Conservation (phyloP, 768 basidiomycete species). For the Galerina sulciceps region DNA sequence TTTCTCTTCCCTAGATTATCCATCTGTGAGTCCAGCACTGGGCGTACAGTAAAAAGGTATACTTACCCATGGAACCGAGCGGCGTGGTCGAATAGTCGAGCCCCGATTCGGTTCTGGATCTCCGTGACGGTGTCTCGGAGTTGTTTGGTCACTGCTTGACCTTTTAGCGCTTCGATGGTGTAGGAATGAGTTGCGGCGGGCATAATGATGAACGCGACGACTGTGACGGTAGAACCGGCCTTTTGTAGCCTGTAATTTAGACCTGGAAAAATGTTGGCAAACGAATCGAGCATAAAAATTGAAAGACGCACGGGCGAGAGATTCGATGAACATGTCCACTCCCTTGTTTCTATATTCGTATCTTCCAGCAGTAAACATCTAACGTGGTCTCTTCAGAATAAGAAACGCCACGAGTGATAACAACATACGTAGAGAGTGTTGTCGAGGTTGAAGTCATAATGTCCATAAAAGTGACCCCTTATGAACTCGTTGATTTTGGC, state of each 20-base stretch:
- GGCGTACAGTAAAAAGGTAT: background rate
- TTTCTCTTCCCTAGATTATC: slow-evolving; percentile 62
- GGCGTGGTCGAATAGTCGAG: slow-evolving; percentile 91
- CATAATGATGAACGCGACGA: slow-evolving; percentile 99
- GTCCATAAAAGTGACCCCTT: slow-evolving; percentile 97
- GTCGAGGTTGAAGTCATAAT: slow-evolving; percentile 95
- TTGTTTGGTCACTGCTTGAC: slow-evolving; percentile 96
- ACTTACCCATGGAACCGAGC: slow-evolving; percentile 88
- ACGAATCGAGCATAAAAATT: background rate
- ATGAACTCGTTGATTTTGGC: slow-evolving; percentile 99
- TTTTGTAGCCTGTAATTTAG: slow-evolving; percentile 59
- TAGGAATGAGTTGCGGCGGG: slow-evolving; percentile 96
- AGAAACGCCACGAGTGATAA: background rate
- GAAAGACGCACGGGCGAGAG: slow-evolving; percentile 74
- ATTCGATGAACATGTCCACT: slow-evolving; percentile 99
- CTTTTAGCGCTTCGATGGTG: slow-evolving; percentile 95
- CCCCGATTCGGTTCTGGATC: slow-evolving; percentile 92
- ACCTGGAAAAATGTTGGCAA: slow-evolving; percentile 28
- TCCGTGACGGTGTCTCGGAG: slow-evolving; percentile 94
- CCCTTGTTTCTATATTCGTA: slow-evolving; percentile 99
- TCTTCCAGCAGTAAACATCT: slow-evolving; percentile 99
- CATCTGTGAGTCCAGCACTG: background rate
- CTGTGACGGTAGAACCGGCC: slow-evolving; percentile 73
- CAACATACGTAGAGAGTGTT: slow-evolving; percentile 80
- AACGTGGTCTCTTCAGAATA: slow-evolving; percentile 8